Conservation (phyloP, 768 basidiomycete species). For the Multifurca ochricompacta region DNA sequence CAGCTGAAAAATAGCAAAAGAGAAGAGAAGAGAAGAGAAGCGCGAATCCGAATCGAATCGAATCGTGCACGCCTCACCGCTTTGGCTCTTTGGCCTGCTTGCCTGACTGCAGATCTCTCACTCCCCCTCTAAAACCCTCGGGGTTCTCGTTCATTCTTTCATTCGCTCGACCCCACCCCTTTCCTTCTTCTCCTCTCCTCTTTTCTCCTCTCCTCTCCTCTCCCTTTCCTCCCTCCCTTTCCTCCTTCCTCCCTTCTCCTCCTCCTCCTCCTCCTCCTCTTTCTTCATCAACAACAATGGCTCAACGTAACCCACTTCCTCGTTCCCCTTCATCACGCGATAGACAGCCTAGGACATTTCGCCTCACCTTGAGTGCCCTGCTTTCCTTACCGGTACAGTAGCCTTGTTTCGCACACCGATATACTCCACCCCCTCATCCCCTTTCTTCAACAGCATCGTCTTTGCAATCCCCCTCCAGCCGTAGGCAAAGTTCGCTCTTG, state of each 20-base stretch:
- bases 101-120: too few relatives aligned
- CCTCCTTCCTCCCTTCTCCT: neutral
- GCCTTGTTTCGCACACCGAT: slow-evolving; percentile 7
- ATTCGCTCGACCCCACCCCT: neutral
- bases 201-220: neutral
- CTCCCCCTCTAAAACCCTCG: slow-evolving; percentile 14
- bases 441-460: slow-evolving; percentile 32
- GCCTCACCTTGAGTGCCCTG: slow-evolving; percentile 30
- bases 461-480: slow-evolving; percentile 63
- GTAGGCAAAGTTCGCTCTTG: slow-evolving; percentile 63
- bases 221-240: neutral
- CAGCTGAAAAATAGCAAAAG: too few relatives aligned
- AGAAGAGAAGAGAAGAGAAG: slow-evolving; percentile 10
- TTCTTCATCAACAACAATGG: slow-evolving; percentile 12
- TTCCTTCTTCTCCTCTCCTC: neutral
- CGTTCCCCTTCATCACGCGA: slow-evolving; percentile 9
- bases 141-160: neutral
- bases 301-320: neutral
- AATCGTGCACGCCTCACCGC: too few relatives aligned
- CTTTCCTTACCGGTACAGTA: slow-evolving; percentile 35
- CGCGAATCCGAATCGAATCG: too few relatives aligned
- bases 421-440: neutral
- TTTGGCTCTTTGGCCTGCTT: too few relatives aligned
- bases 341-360: slow-evolving; percentile 28
- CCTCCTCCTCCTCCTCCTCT: too few relatives aligned